phyloP scores from a whole-genome alignment of 139 green algal species.

The Chlorella sp. region DNA sequence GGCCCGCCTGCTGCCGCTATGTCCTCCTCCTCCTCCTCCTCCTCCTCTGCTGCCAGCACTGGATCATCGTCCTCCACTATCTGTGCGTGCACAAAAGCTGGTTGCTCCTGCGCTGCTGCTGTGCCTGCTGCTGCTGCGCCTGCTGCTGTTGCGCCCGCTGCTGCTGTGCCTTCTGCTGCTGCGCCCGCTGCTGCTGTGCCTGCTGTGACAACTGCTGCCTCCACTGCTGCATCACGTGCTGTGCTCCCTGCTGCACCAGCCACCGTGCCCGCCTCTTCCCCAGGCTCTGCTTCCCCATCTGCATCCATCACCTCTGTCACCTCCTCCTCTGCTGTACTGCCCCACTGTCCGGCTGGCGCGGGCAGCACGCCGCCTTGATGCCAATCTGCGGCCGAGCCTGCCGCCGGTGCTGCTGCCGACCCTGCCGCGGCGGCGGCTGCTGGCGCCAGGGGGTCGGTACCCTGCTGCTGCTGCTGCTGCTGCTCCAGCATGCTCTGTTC shows the following conservation, averaged over 20 bases:
- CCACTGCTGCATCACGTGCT: neutral
- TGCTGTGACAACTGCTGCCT: neutral
- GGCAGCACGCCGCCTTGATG: neutral
- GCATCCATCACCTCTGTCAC: neutral
- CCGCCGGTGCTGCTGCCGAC: neutral
- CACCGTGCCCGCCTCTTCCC: neutral
- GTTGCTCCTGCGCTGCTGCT: neutral
- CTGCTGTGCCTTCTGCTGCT: neutral
- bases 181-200: neutral
- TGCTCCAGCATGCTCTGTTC: constrained; percentile 22
- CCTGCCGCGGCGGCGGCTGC: neutral
- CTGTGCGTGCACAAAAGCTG: neutral
- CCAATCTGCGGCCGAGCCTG: neutral
- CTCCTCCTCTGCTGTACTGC: neutral
- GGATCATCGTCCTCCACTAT: constrained; percentile 6
- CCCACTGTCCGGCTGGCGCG: neutral
- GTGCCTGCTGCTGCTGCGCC: neutral
- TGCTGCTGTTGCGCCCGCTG: neutral
- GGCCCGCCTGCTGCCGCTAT: neutral
- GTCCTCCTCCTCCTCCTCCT: neutral
- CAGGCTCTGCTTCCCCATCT: neutral
- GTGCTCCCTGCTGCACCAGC: neutral
- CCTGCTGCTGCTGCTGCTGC: neutral
- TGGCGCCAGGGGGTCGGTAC: neutral
- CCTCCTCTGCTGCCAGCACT: neutral